Evolutionary conservation across 2,329 filamentous ascomycete species (phyloP), one percentile per base, ranked within the genome.

Genomic region (Graphilbum fragrans): DNA sequence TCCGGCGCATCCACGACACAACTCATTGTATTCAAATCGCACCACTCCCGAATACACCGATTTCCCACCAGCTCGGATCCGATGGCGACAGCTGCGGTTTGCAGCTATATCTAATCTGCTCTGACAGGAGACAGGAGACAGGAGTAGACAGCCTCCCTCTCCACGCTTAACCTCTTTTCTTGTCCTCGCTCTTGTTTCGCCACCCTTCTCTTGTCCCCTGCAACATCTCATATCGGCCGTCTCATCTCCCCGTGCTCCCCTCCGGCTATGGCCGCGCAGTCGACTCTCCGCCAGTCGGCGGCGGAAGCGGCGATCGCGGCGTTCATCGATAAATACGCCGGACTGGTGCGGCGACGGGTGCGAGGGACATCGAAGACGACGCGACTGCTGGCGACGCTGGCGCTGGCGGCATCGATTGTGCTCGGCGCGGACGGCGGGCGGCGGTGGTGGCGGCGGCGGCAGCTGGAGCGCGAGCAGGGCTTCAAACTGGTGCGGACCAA

Each of bases 401-500:
- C 80, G 10, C 73, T 96, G 23, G 68, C 82, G 9, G 64, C 87
- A 22, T 82, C 86, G 38, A 87, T 96, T 50, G 74, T 95, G 51
- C 73, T 82, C 46, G 70, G 81, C 36, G 81, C 80, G 42, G 87
- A 86, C 64, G 87, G 87, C 45, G 76, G 77, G n/a, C 77, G 81
- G 45, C 76, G 75, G 46, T 85, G 82, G 74, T 90, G 85, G 74
- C 79, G 72, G 55, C 76, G 71, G 43, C 72, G 77, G 45, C 76
- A 75, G 38, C 79, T 78, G 48, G 90, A 96, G 61, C 80, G 77
- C 50, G 87, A 92, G 52, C 82, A 87, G 51, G 88, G 88, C 5
- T 72, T 77, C 47, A 82, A 84, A 49, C 71, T 98, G 41, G 67
- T 96, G 48, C 77, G 92, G 44, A 82, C 85, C 45, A 98, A 98